Conservation (phyloP, 768 basidiomycete genomes). For the Dacryopinax primogenitus region DNA sequence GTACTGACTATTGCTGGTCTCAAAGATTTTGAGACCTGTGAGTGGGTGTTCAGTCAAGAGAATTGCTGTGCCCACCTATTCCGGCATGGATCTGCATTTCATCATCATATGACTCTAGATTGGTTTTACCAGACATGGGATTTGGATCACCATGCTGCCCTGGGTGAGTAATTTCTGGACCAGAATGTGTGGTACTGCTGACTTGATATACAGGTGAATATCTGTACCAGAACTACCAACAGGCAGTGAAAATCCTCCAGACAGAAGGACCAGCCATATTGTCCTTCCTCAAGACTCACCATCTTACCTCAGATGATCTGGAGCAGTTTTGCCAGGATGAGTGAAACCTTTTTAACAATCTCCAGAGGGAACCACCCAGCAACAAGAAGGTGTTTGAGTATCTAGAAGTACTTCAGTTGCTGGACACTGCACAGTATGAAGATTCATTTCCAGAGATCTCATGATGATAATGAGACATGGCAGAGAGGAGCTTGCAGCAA, state of each 20-base stretch:
- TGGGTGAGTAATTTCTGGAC: slow-evolving; percentile 16
- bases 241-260: slow-evolving; percentile 11
- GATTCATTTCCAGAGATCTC: background rate
- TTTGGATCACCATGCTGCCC: slow-evolving; percentile 26
- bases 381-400: slow-evolving; percentile 13
- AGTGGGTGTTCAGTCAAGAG: slow-evolving; percentile 27
- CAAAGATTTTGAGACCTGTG: slow-evolving; percentile 28
- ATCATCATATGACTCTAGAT: slow-evolving; percentile 25
- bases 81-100: slow-evolving; percentile 24
- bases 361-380: slow-evolving; percentile 14
- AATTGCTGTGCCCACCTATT: slow-evolving; percentile 22
- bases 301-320: slow-evolving; percentile 10
- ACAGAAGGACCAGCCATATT: slow-evolving; percentile 12
- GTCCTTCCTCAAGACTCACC: background rate
- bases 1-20: slow-evolving; percentile 26
- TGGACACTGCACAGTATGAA: no score
- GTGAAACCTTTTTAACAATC: background rate
- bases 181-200: background rate
- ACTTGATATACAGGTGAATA: background rate
- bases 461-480: background rate
- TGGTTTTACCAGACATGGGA: slow-evolving; percentile 28
- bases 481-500: background rate
- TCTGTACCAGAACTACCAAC: slow-evolving; percentile 10
- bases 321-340: slow-evolving; percentile 15
- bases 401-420: slow-evolving; percentile 13